These are phyloP conservation scores for Casaregolazyma suthepensis DNA, from an alignment of 1,139 yeast genomes.

Conservation along the genomic window DNA sequence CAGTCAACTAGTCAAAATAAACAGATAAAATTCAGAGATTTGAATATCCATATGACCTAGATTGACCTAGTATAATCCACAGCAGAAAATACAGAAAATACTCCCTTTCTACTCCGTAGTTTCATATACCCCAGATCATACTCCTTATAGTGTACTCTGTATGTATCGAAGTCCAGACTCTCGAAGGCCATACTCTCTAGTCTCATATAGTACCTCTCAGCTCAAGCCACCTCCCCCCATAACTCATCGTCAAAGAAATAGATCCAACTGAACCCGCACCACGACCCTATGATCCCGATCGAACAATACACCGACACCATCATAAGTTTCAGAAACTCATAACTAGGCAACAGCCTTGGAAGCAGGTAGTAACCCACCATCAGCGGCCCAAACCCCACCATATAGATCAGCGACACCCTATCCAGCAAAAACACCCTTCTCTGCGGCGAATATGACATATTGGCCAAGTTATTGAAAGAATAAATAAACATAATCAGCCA, in stretches of 20 bases:
- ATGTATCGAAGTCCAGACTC: too few relatives aligned
- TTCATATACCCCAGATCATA: too few relatives aligned
- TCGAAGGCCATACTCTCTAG: too few relatives aligned
- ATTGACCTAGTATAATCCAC: too few relatives aligned
- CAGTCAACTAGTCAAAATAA: too few relatives aligned
- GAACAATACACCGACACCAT: slow-evolving; percentile 80
- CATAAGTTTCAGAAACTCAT: slow-evolving; percentile 74
- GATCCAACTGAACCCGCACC: slow-evolving; percentile 86
- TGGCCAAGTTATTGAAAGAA: slow-evolving; percentile 62
- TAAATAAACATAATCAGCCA: slow-evolving; percentile 79
- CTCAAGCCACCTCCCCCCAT: slow-evolving; percentile 16
- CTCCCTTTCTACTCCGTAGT: too few relatives aligned
- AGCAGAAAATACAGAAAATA: too few relatives aligned
- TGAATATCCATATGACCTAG: too few relatives aligned
- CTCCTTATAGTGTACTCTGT: too few relatives aligned
- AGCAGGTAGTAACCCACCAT: slow-evolving; percentile 52
- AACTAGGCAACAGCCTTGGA: slow-evolving; percentile 41
- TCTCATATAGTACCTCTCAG: too few relatives aligned
- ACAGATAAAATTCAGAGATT: too few relatives aligned
- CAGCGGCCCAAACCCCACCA: slow-evolving; percentile 62
- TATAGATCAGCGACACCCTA: slow-evolving; percentile 60
- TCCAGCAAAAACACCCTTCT: slow-evolving; percentile 60
- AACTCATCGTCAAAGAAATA: slow-evolving; percentile 52
- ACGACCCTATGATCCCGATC: slow-evolving; percentile 75
- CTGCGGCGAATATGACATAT: slow-evolving; percentile 37